Base-by-base conservation (phyloP, 2,329 filamentous ascomycete species). In the Scleromitrula shiraiana region DNA sequence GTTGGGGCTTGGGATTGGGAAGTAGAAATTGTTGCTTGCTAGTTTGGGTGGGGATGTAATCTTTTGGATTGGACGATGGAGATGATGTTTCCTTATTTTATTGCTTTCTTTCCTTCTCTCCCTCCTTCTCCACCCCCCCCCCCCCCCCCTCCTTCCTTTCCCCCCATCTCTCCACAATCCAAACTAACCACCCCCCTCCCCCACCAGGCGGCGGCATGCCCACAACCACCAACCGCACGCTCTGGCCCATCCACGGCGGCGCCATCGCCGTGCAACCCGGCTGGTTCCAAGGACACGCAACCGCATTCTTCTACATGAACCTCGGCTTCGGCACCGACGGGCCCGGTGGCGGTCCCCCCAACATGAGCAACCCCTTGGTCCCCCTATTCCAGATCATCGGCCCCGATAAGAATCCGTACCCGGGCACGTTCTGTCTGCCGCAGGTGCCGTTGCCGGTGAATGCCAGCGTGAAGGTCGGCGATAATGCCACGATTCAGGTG, bases 181-280 rank as follows among this genome's bases (percentile, higher is more conserved):
- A 27, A 26, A 26, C 32, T 24, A 41, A 24, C 45, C 26, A n/a
- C 9, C 39, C 44, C 15, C 15, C 22, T 14, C 24, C 20, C 30
- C 32, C 38, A 29, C 27, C 60, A 96, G 91, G 91, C 65, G 93
- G 93, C 50, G 93, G 93, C 53, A 81, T 91, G 71, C 72, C 74
- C 39, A 77, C 79, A 30, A 85, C 87, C 0, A 75, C 68, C 37
- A 97, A 98, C 70, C 82, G 91, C 53, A 95, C 93, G 12, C 87
- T 84, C 70, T 97, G 93, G 93, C 90, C 93, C 14, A 76, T 88
- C 41, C 78, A 70, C 24, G 93, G 93, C 57, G 93, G 93, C 53
- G 88, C 89, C n/a, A 62, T 98, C 52, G 78, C 88, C 41, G 76
- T 96, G 60, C 91, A 97, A 64, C 93, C 93, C 0, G 93, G 91